phyloP scores from a whole-genome alignment of 805 yeast genomes.

The Saccharomycopsis malanga region DNA sequence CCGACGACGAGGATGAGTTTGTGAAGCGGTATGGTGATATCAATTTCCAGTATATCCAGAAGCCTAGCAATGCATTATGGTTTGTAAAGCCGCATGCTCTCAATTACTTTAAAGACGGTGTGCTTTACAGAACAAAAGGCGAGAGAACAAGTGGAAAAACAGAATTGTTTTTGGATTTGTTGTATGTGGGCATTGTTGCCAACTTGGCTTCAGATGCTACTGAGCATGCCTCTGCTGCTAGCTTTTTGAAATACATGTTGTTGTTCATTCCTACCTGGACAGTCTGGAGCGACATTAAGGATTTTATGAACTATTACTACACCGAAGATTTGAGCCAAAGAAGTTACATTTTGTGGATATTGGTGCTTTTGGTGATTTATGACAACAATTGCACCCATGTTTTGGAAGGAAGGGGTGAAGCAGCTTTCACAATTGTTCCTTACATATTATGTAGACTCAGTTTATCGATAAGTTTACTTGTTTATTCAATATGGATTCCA shows the following conservation, averaged over 20 bases:
- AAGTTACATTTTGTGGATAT: slow-evolving; percentile 44
- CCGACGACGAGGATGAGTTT: slow-evolving; percentile 28
- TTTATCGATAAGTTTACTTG: slow-evolving; percentile 27
- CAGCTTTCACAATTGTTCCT: slow-evolving; percentile 34
- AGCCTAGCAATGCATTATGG: slow-evolving; percentile 30
- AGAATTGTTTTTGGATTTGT: slow-evolving; percentile 55
- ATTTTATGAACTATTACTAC: slow-evolving; percentile 56
- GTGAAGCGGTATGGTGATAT: slow-evolving; percentile 41
- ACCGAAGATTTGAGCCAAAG: slow-evolving; percentile 54
- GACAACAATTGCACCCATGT: slow-evolving; percentile 41
- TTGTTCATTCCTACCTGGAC: slow-evolving; percentile 54
- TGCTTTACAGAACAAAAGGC: slow-evolving; percentile 45
- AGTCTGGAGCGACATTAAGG: slow-evolving; percentile 59
- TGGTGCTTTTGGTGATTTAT: slow-evolving; percentile 42
- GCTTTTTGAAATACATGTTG: slow-evolving; percentile 42
- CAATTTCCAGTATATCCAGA: slow-evolving; percentile 36
- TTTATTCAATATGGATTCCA: slow-evolving; percentile 38
- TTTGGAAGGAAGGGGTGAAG: slow-evolving; percentile 32
- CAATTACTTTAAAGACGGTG: slow-evolving; percentile 53
- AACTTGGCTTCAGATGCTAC: slow-evolving; percentile 49
- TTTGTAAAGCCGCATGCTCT: slow-evolving; percentile 51
- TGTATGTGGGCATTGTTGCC: slow-evolving; percentile 59
- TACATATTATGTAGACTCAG: slow-evolving; percentile 36
- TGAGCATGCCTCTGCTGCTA: slow-evolving; percentile 40
- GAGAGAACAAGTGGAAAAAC: slow-evolving; percentile 46